Evolutionary conservation across 2,329 filamentous ascomycete species (phyloP).

Genomic region (Curvularia eragrostidis): DNA sequence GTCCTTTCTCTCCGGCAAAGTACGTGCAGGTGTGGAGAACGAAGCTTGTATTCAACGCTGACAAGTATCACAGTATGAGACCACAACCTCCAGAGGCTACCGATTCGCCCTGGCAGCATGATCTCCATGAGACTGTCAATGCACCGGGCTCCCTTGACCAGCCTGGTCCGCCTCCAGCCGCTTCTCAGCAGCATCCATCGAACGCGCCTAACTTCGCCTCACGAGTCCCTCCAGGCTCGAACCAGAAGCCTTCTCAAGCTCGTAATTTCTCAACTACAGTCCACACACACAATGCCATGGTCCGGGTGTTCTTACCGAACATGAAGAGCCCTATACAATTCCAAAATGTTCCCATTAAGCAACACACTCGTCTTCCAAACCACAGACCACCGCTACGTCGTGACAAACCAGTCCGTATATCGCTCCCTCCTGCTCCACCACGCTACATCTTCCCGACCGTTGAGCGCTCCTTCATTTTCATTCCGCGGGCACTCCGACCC

Average conservation of each 20-base stretch:
- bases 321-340: conserved; percentile 76
- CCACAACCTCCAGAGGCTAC: conserved; percentile 60
- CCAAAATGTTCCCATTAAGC: conserved; percentile 79
- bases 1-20: conserved; percentile 64
- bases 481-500: conserved; percentile 88
- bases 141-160: conserved; percentile 45
- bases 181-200: conserved; percentile 25
- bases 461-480: conserved; percentile 97
- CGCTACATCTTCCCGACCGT: conserved; percentile 90
- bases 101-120: conserved; percentile 86
- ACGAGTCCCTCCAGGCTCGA: conserved; percentile 28
- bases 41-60: conserved; percentile 26
- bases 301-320: conserved; percentile 79
- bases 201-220: conserved; percentile 31
- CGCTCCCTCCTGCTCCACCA: conserved; percentile 77
- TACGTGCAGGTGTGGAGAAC: conserved; percentile 52
- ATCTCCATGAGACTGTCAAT: conserved; percentile 79
- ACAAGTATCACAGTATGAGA: conserved; percentile 48
- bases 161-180: conserved; percentile 26
- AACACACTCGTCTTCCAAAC: conserved; percentile 92
- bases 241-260: conserved; percentile 44
- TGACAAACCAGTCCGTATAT: conserved; percentile 96
- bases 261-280: conserved; percentile 77
- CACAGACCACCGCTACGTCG: conserved; percentile 91
- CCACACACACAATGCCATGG: conserved; percentile 81